Evolutionary conservation across 495 filamentous ascomycete species (phyloP), one percentile per base, ranked within the genome.

Genomic region (Staphylotrichum tortipilum): DNA sequence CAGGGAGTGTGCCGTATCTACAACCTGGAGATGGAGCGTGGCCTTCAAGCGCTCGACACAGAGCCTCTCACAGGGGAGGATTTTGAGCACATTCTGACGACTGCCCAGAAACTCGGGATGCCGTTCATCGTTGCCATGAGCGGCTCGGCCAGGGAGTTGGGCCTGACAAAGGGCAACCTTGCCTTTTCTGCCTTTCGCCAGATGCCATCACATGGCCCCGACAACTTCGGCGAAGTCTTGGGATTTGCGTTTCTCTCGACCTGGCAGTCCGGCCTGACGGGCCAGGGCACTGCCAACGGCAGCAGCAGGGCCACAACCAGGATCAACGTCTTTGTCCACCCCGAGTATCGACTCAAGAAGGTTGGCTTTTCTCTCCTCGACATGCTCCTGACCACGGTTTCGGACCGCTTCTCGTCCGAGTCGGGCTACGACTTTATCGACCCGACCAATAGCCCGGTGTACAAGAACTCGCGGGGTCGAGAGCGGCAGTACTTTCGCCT

Each of bases 81-180:
- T 2, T 63, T 70, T 24, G 38, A 45, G 10, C n/a, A 29, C 1
- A 60, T 73, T 30, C 53, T 67, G 17, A 15, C 28, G 1, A 50
- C 37, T 8, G 41, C 58, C 17, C 22, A 41, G 15, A 12, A 37
- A 5, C 47, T 64, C 10, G 44, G 56, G 15, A 56, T 70, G 51
- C 71, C 71, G 0, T 73, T 75, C 38, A 31, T 75, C 4, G 69
- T 71, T 4, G 71, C 70, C 18, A 56, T 68, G 2, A 45, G 52
- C 7, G 66, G 66, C 2, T 57, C 45, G 19, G 56, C 42, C 34
- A 29, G 51, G 12, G n/a, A 46, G 0, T 12, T 39, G 26, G 19
- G 36, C 12, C 10, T 51, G 8, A 35, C 38, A 4, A 18, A 44
- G 8, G 39, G 50, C 28, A 51, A 51, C 9, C 6, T 47, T n/a